Evolutionary conservation across 2,329 filamentous ascomycete genomes (phyloP), one percentile per base, ranked within the genome.

Genomic region (Cladorrhinum sp.): DNA sequence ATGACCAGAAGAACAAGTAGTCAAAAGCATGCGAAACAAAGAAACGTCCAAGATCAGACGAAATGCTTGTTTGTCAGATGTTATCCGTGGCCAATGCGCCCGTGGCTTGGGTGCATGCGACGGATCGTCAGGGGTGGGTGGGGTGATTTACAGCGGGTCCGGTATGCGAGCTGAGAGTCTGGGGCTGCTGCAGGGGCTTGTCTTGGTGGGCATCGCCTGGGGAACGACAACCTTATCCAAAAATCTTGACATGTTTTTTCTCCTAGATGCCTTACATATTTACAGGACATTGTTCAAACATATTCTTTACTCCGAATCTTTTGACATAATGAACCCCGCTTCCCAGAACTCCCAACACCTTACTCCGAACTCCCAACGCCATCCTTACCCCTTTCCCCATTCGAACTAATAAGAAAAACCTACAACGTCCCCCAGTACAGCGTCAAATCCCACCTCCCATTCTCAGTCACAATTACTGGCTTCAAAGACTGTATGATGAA

Each of bases 371-470:
- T 23, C 55, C 36, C 46, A 33, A 20, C 30, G n/a, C 21, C 7
- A n/a, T n/a, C n/a, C n/a, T n/a, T n/a, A n/a, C n/a, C n/a, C n/a
- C n/a, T n/a, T n/a, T n/a, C n/a, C n/a, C n/a, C n/a, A n/a, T 20
- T 26, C 30, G 28, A 26, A 24, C 24, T 28, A 9, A 28, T 28
- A 9, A 28, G 30, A 33, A 53, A 20, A 16, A 23, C n/a, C 55
- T 50, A 65, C 23, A 60, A 65, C 1, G 54, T 60, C 14, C 63
- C 63, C 12, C 30, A 42, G 55, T 61, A 65, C 49, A 65, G 21
- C 3, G 61, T 60, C 18, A 65, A 48, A 33, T 61, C 58, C 56
- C 62, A 65, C 49, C 63, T 46, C 23, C 61, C 63, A 57, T 63
- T 65, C 49, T 42, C 26, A 12, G 59, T 60, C 26, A 54, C 52